phyloP scores from a whole-genome alignment of 2,329 filamentous ascomycete genomes.

The Thielaviopsis musarum region DNA sequence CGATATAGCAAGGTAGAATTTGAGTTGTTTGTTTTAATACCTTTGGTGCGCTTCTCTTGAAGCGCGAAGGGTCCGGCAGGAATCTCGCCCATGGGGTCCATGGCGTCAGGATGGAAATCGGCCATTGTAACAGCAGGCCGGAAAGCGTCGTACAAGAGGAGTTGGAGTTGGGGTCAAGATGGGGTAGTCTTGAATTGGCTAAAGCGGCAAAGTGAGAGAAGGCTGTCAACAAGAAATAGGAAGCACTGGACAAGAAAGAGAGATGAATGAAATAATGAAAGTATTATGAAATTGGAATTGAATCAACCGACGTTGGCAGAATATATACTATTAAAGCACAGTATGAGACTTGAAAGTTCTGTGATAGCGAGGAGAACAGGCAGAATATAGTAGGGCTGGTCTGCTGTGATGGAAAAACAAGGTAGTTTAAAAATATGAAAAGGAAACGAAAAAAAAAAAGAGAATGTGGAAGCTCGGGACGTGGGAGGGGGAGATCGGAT shows the following conservation, averaged over 20 bases:
- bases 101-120: background rate
- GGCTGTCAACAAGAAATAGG: background rate
- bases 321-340: too few relatives aligned
- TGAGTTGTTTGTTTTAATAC: background rate
- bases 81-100: background rate
- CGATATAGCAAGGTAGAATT: background rate
- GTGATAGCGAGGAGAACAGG: background rate
- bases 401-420: background rate
- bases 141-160: background rate
- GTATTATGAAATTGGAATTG: too few relatives aligned
- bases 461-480: background rate
- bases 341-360: background rate
- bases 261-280: too few relatives aligned
- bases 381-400: background rate
- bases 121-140: background rate
- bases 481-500: background rate
- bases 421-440: background rate
- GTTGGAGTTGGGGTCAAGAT: background rate
- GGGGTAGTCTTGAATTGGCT: background rate
- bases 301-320: too few relatives aligned
- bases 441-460: background rate
- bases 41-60: conserved; percentile 10
- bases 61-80: background rate
- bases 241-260: background rate
- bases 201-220: background rate